Percentiles rank a stretch among this genome's conserved stretches.
Conservation (phyloP, 1,284 basidiomycete species). For the Ceratobasidium sp. region DNA sequence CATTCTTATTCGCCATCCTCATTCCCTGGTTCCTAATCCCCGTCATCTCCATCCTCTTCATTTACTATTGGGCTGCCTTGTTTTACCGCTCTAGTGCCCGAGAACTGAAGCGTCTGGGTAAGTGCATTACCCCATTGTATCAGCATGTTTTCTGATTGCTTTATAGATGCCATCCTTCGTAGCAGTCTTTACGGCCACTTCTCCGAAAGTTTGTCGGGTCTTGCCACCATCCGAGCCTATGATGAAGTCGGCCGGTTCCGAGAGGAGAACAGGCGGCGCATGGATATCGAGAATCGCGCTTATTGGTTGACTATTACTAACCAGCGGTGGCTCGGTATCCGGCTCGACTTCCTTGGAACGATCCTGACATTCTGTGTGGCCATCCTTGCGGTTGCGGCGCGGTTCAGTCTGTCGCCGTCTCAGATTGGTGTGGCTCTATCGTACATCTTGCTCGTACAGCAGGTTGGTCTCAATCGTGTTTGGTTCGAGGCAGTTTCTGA, state of each 20-base stretch:
- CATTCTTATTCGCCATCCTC: constrained; percentile 67
- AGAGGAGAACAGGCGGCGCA: constrained; percentile 73
- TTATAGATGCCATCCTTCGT: constrained; percentile 64
- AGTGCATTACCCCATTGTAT: not conserved
- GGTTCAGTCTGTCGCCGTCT: constrained; percentile 76
- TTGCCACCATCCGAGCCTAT: constrained; percentile 89
- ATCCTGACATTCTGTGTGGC: constrained; percentile 80
- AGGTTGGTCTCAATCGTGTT: constrained; percentile 51
- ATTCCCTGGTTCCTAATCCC: constrained; percentile 44
- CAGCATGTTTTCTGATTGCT: not conserved
- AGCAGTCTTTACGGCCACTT: constrained; percentile 84
- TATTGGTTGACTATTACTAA: constrained; percentile 87
- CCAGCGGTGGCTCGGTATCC: constrained; percentile 65
- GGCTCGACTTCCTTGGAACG: constrained; percentile 84
- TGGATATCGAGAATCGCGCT: constrained; percentile 88
- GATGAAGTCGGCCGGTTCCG: constrained; percentile 73
- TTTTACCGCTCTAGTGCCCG: constrained; percentile 90
- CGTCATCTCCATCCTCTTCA: constrained; percentile 29
- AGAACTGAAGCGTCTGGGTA: constrained; percentile 71
- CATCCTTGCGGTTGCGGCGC: constrained; percentile 75
- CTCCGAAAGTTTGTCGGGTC: constrained; percentile 84
- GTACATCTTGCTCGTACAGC: constrained; percentile 78
- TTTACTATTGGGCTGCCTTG: constrained; percentile 66
- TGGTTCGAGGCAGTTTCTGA: constrained; percentile 1
- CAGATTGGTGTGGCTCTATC: constrained; percentile 77